A percentile compares a stretch with the other conserved stretches of the same genome.
These are phyloP conservation scores for Pleurotus ostreatus DNA, from an alignment of 768 basidiomycete species.

Conservation along the genomic window DNA sequence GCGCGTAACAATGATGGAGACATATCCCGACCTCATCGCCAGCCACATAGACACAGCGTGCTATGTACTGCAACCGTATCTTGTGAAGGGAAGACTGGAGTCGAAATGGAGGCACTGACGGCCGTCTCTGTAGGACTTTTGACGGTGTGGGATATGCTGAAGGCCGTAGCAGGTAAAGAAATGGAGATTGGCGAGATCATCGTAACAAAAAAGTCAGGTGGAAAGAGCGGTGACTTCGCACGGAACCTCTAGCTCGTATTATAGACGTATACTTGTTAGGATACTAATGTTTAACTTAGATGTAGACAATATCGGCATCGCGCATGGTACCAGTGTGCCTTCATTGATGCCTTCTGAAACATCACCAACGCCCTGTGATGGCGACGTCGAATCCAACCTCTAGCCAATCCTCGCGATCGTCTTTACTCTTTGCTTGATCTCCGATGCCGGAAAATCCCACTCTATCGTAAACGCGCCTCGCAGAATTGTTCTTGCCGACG, in stretches of 20 bases:
- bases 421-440: conserved; percentile 19
- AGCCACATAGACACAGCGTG: conserved; percentile 50
- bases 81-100: conserved; percentile 79
- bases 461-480: conserved; percentile 48
- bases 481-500: conserved; percentile 46
- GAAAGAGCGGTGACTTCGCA: conserved; percentile 68
- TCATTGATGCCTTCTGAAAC: background rate
- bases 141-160: conserved; percentile 93
- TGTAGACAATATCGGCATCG: too few relatives aligned
- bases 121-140: conserved; percentile 74
- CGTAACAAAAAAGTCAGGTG: conserved; percentile 68
- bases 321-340: too few relatives aligned
- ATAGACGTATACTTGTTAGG: too few relatives aligned
- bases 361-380: conserved; percentile 51
- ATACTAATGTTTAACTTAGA: too few relatives aligned
- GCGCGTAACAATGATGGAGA: background rate
- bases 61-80: conserved; percentile 65
- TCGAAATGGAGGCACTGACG: conserved; percentile 93
- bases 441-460: conserved; percentile 48
- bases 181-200: conserved; percentile 74
- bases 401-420: conserved; percentile 42
- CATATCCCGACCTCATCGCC: background rate
- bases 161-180: conserved; percentile 83
- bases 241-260: conserved; percentile 12
- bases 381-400: conserved; percentile 50